phyloP scores from a whole-genome alignment of 2,329 filamentous ascomycete genomes.

The Aphanocladium album region DNA sequence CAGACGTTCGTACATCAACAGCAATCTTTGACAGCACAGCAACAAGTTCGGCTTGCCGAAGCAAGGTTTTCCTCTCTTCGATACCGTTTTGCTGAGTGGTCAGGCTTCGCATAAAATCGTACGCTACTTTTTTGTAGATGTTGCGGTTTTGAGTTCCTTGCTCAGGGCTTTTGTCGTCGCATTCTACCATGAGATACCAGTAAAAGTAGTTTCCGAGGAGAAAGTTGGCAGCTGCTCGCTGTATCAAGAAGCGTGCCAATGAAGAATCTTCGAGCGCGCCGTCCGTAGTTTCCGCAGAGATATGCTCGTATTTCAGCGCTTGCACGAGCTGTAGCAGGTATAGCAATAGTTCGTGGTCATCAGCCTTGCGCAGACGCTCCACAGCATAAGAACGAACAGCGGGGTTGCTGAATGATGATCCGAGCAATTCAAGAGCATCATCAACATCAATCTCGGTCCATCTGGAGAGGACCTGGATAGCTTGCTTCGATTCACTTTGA shows the following conservation, averaged over 20 bases:
- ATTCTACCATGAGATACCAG: constrained; percentile 99
- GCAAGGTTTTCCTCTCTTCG: constrained; percentile 68
- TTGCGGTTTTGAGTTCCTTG: constrained; percentile 71
- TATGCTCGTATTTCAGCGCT: constrained; percentile 88
- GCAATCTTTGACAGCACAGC: constrained; percentile 83
- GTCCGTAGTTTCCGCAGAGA: constrained; percentile 50
- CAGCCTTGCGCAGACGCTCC: constrained; percentile 82
- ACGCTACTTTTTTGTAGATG: constrained; percentile 89
- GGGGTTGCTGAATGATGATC: constrained; percentile 84
- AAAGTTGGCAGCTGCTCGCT: constrained; percentile 81
- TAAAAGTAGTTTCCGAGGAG: constrained; percentile 91
- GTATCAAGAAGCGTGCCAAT: constrained; percentile 81
- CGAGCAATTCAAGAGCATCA: constrained; percentile 88
- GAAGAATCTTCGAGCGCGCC: constrained; percentile 71
- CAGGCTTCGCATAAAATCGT: constrained; percentile 89
- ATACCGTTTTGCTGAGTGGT: constrained; percentile 65
- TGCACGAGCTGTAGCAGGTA: constrained; percentile 94
- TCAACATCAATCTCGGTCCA: constrained; percentile 98
- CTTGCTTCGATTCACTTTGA: constrained; percentile 77
- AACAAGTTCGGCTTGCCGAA: constrained; percentile 85
- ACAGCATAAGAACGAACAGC: constrained; percentile 91
- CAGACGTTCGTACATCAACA: constrained; percentile 77
- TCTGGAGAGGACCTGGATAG: constrained; percentile 80
- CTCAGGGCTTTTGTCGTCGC: constrained; percentile 75
- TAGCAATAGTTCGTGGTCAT: constrained; percentile 83